Conservation (phyloP, 2,329 filamentous ascomycete species). For the Ascocoryne sarcoides region DNA sequence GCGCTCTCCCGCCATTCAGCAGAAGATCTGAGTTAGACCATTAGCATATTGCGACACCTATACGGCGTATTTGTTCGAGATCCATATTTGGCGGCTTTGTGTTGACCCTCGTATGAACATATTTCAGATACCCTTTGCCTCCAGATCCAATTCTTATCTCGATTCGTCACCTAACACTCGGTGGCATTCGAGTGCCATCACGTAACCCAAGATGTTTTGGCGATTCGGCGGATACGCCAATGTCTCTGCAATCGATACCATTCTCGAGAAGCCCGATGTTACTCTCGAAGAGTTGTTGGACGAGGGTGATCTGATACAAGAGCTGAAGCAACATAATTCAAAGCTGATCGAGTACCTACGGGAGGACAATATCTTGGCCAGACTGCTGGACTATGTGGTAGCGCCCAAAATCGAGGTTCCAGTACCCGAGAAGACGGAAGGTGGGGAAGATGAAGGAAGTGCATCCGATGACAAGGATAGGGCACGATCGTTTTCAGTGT, state of each 20-base stretch:
- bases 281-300: constrained; percentile 92
- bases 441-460: constrained; percentile 38
- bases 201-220: constrained; percentile 83
- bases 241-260: constrained; percentile 90
- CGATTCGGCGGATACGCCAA: constrained; percentile 98
- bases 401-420: constrained; percentile 61
- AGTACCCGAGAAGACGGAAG: constrained; percentile 40
- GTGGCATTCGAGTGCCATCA: constrained; percentile 25
- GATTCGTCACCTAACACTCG: constrained; percentile 16
- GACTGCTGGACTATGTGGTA: constrained; percentile 83
- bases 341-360: constrained; percentile 95
- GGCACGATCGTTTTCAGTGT: constrained; percentile 42
- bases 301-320: constrained; percentile 91
- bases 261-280: constrained; percentile 92
- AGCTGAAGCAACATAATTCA: constrained; percentile 95
- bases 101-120: constrained; percentile 24
- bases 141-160: constrained; percentile 15
- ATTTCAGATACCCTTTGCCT: constrained; percentile 14
- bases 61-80: constrained; percentile 13
- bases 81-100: constrained; percentile 16
- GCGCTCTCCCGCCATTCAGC: constrained; percentile 18
- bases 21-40: constrained; percentile 16
- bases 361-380: constrained; percentile 75
- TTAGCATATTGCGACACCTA: constrained; percentile 10
- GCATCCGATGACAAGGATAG: constrained; percentile 31